Evolutionary conservation across 139 green algal genomes (phyloP).

Genomic region (Tetraselmis chui): DNA sequence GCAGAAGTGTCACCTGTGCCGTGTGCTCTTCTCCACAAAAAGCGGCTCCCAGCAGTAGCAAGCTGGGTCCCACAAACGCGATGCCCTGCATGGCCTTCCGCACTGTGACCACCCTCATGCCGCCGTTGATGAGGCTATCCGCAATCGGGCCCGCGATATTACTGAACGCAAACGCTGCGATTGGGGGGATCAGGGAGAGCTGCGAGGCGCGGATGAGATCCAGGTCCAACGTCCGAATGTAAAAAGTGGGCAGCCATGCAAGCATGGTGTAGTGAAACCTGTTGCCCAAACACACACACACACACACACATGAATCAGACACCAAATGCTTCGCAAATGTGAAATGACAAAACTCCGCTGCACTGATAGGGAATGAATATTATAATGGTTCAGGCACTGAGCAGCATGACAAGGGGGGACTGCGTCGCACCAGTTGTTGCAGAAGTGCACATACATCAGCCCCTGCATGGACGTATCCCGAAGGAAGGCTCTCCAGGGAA

Average conservation of each 20-base stretch:
- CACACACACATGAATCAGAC: too few species aligned
- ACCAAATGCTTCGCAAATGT: too few species aligned
- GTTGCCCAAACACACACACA: too few species aligned
- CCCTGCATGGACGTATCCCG: conserved; percentile 55
- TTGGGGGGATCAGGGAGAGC: conserved; percentile 74
- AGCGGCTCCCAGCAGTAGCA: conserved; percentile 62
- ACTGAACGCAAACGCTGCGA: conserved; percentile 53
- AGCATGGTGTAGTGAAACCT: conserved; percentile 91
- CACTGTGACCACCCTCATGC: conserved; percentile 53
- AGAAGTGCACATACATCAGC: conserved; percentile 91
- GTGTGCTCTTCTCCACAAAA: conserved; percentile 19
- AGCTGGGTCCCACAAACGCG: conserved; percentile 81
- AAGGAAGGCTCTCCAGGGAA: conserved; percentile 87
- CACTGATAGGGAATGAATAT: too few species aligned
- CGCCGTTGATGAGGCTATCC: conserved; percentile 65
- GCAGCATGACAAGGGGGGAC: neutral
- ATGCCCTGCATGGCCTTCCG: conserved; percentile 77
- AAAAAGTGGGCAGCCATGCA: conserved; percentile 96
- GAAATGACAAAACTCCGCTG: too few species aligned
- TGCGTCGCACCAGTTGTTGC: conserved; percentile 85
- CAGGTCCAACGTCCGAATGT: conserved; percentile 70
- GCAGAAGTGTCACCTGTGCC: neutral
- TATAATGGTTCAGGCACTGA: too few species aligned
- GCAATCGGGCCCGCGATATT: conserved; percentile 50
- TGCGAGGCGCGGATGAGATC: conserved; percentile 65